Base-by-base conservation (phyloP, 1,139 yeast genomes). In the Candida sanyaensis region DNA sequence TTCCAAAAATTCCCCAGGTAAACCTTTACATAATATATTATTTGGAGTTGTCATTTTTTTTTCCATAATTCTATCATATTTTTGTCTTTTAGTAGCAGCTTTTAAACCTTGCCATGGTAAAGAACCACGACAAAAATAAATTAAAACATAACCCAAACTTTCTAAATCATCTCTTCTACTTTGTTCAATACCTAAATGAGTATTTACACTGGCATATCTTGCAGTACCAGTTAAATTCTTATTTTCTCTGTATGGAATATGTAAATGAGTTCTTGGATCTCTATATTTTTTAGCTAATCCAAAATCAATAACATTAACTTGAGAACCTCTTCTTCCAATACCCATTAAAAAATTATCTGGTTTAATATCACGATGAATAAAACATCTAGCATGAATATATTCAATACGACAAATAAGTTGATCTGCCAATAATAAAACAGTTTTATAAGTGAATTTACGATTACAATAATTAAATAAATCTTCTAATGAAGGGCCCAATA, bases 31-130 rank as follows among this genome's bases (percentile, higher is more conserved):
- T 61, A 93, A 80, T 28, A 86, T 82, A 63, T 92, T 97, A 44
- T 93, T 83, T 28, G 96, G 89, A 8, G 96, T 90, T 43, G 96
- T 85, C 86, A 93, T 86, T 69, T 93, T 93, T 78, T 90, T 90
- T 66, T 93, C 98, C 90, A 92, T 86, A 62, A 93, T 93, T 54
- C 97, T 81, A 69, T 92, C 97, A 69, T 93, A 93, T 71, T 93
- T 93, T 68, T 93, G 98, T 69, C 96, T 86, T 75, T 93, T 93
- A 13, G 98, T 91, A 41, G 93, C 96, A 31, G 99, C 99, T 68
- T 91, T 91, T 61, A 93, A 81, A 11, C 99, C 99, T 73, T 93
- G 99, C 99, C 99, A 93, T 46, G 99, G 99, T 63, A 93, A 77
- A 23, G 95, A 88, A 37, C 99, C 99, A 54, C 97, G 83, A 67